phyloP scores from a whole-genome alignment of 2,329 filamentous ascomycete species.

The Fusarium humuli region DNA sequence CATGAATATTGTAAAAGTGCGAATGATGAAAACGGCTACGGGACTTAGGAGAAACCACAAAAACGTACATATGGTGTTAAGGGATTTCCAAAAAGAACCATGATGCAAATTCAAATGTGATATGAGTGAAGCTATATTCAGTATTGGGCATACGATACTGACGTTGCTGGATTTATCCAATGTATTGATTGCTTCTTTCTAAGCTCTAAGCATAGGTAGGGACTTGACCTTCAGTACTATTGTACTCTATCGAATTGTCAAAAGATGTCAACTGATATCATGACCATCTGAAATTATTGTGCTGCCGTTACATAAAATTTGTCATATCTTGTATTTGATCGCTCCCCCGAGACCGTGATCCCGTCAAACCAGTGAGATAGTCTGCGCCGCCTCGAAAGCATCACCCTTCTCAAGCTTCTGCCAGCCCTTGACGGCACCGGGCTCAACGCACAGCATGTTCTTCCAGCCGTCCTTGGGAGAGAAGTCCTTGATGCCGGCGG shows the following conservation, averaged over 20 bases:
- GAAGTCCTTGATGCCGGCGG: conserved; percentile 85
- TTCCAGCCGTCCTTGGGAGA: conserved; percentile 89
- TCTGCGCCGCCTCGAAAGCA: conserved; percentile 71
- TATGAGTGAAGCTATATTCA: background rate
- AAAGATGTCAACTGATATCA: conserved; percentile 30
- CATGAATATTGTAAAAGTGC: background rate
- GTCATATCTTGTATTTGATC: conserved; percentile 34
- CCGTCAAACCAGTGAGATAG: conserved; percentile 57
- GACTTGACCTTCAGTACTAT: conserved; percentile 7
- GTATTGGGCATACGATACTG: background rate
- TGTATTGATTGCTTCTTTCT: conserved; percentile 20
- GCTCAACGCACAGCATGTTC: conserved; percentile 95
- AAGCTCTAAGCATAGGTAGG: conserved; percentile 24
- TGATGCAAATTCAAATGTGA: background rate
- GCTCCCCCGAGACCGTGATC: background rate
- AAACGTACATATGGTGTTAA: background rate
- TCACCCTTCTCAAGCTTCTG: conserved; percentile 85
- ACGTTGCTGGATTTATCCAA: conserved; percentile 7
- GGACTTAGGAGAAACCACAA: background rate
- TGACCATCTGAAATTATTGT: conserved; percentile 37
- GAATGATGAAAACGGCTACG: background rate
- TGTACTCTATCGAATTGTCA: conserved; percentile 1
- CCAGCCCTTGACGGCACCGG: conserved; percentile 85
- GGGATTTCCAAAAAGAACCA: background rate
- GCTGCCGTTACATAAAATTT: conserved; percentile 23